These are phyloP conservation scores for Skeletonema potamos DNA, from an alignment of 108 stramenopile genomes.

Conservation along the genomic window DNA sequence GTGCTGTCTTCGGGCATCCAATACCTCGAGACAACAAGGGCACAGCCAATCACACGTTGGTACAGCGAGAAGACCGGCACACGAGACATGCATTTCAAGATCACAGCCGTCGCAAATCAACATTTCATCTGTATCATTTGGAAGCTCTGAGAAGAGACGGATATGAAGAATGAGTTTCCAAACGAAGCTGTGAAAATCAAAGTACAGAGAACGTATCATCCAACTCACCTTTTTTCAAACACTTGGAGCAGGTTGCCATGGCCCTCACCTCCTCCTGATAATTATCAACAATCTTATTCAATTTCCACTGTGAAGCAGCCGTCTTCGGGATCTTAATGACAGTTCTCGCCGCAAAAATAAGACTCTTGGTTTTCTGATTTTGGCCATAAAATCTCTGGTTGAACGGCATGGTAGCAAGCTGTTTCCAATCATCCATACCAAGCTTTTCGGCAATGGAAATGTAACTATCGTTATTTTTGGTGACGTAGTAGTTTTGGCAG, in stretches of 20 bases:
- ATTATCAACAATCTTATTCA: slow-evolving; percentile 23
- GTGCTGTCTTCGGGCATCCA: slow-evolving; percentile 12
- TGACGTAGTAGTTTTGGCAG: slow-evolving; percentile 7
- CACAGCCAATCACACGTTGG: slow-evolving; percentile 37
- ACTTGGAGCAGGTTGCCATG: slow-evolving; percentile 30
- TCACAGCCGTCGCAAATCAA: slow-evolving; percentile 36
- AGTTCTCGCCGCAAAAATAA: slow-evolving; percentile 10
- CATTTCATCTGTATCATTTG: slow-evolving; percentile 7
- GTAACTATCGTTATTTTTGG: slow-evolving; percentile 13
- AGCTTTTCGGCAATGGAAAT: background rate
- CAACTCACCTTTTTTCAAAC: slow-evolving; percentile 18
- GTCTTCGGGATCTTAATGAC: slow-evolving; percentile 19
- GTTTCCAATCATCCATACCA: slow-evolving; percentile 8
- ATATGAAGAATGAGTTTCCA: background rate
- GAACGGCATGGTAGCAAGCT: background rate
- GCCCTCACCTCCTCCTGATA: slow-evolving; percentile 6
- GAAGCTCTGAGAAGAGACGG: background rate
- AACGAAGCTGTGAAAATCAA: background rate
- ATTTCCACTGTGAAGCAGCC: slow-evolving; percentile 15
- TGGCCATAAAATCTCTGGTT: slow-evolving; percentile 8
- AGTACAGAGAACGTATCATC: background rate
- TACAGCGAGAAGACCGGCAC: slow-evolving; percentile 16
- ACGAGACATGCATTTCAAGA: slow-evolving; percentile 22
- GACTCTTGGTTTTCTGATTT: background rate
- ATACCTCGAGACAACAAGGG: slow-evolving; percentile 10